These are phyloP conservation scores for Xerocomus cyaneibrunnescens DNA, from an alignment of 1,284 basidiomycete genomes.

Conservation along the genomic window DNA sequence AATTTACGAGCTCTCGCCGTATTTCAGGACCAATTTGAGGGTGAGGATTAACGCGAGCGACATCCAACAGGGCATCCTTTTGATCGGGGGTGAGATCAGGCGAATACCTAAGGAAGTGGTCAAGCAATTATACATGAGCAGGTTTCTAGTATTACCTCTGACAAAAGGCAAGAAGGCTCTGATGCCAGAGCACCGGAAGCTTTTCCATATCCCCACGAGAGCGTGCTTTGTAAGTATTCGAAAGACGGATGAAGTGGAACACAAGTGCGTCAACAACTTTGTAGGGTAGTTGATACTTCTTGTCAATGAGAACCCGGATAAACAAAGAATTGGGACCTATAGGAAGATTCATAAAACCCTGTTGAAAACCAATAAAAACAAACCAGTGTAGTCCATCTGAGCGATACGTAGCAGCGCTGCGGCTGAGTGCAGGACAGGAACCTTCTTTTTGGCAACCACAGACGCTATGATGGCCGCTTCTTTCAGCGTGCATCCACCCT, in stretches of 20 bases:
- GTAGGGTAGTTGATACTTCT: constrained; percentile 98
- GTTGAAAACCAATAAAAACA: not conserved
- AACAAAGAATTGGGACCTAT: constrained; percentile 93
- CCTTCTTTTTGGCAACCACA: constrained; percentile 87
- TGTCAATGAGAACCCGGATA: constrained; percentile 96
- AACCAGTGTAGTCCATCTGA: constrained; percentile 94
- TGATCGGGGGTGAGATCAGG: constrained; percentile 97
- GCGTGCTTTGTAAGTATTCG: constrained; percentile 81
- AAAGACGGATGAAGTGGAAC: constrained; percentile 96
- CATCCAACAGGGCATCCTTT: constrained; percentile 95
- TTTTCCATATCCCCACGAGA: constrained; percentile 65
- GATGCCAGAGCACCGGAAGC: constrained; percentile 97
- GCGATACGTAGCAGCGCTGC: constrained; percentile 93
- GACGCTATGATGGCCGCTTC: constrained; percentile 96
- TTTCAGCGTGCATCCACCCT: constrained; percentile 80
- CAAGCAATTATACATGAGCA: not conserved
- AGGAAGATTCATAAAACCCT: not conserved
- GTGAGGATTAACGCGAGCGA: constrained; percentile 86
- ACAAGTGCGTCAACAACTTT: constrained; percentile 98
- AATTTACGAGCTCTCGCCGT: constrained; percentile 80
- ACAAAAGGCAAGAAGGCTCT: constrained; percentile 91
- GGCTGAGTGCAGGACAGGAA: constrained; percentile 95
- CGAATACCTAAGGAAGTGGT: constrained; percentile 67
- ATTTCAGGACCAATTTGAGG: constrained; percentile 90
- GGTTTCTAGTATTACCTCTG: constrained; percentile 68